Conservation (phyloP, 306 rosid species). For the Styphnolobium japonicum region DNA sequence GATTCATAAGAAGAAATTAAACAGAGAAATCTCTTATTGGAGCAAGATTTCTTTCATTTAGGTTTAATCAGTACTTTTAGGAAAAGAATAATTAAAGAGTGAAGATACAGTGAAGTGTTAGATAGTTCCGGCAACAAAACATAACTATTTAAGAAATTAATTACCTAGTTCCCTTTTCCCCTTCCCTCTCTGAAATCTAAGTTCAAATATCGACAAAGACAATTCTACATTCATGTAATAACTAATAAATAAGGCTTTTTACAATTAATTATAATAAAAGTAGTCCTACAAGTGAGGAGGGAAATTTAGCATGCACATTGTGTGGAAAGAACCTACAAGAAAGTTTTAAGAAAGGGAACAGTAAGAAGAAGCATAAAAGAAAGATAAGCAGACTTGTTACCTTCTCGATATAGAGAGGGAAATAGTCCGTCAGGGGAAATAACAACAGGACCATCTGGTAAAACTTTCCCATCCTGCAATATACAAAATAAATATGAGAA, state of each 20-base stretch:
- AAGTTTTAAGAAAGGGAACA: neutral
- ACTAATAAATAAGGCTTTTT: neutral
- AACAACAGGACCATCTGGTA: slow-evolving; percentile 96
- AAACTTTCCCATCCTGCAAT: slow-evolving; percentile 81
- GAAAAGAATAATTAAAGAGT: neutral
- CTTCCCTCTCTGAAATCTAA: neutral
- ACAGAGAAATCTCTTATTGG: neutral
- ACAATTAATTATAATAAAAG: neutral
- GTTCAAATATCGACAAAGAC: neutral
- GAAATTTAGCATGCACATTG: neutral
- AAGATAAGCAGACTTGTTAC: slow-evolving; percentile 39
- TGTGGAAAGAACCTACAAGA: neutral
- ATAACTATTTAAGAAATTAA: neutral
- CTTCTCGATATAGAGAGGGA: slow-evolving; percentile 96
- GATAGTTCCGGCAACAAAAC: neutral
- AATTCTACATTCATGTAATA: neutral
- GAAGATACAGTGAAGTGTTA: neutral
- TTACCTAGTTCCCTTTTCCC: neutral
- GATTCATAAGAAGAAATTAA: neutral
- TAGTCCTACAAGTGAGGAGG: neutral
- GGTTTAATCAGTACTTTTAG: neutral
- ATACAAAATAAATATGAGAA: slow-evolving; percentile 20
- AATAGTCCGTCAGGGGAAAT: slow-evolving; percentile 97
- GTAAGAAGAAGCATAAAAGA: neutral
- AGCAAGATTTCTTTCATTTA: neutral